phyloP scores from a whole-genome alignment of 768 basidiomycete species.

The Termitomyces sp. region DNA sequence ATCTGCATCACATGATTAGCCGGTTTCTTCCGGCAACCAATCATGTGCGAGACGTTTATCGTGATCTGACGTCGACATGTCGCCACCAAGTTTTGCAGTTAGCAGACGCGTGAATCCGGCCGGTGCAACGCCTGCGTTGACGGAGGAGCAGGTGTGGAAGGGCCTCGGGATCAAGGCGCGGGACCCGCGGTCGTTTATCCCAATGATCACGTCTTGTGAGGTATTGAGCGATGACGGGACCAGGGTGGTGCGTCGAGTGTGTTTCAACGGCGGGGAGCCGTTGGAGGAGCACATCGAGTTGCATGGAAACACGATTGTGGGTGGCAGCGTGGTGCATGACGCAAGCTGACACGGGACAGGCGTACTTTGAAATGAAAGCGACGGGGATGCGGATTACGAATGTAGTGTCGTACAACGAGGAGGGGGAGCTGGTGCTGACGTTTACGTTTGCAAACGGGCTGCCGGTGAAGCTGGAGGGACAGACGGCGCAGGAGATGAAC shows the following conservation, averaged over 20 bases:
- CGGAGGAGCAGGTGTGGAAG: slow-evolving; percentile 21
- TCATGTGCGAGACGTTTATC: background rate
- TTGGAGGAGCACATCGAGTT: slow-evolving; percentile 17
- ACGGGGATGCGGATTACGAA: slow-evolving; percentile 18
- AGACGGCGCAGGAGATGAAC: slow-evolving; percentile 15
- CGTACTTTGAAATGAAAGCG: slow-evolving; percentile 17
- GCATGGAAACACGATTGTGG: slow-evolving; percentile 19
- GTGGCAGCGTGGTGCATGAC: background rate
- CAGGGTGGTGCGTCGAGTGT: slow-evolving; percentile 15
- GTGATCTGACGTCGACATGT: background rate
- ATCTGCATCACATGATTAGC: slow-evolving; percentile 11
- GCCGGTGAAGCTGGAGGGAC: slow-evolving; percentile 5
- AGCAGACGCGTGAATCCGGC: slow-evolving; percentile 21
- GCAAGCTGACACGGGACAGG: slow-evolving; percentile 8
- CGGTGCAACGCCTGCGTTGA: slow-evolving; percentile 17
- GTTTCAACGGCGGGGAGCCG: slow-evolving; percentile 10
- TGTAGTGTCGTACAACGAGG: slow-evolving; percentile 18
- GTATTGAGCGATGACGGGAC: slow-evolving; percentile 16
- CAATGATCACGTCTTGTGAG: slow-evolving; percentile 15
- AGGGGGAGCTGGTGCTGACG: slow-evolving; percentile 18
- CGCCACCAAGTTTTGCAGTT: slow-evolving; percentile 17
- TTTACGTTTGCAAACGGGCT: slow-evolving; percentile 23
- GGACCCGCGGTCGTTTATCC: slow-evolving; percentile 18
- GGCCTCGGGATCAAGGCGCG: slow-evolving; percentile 22
- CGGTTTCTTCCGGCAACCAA: slow-evolving; percentile 18